A percentile compares a stretch with the other conserved stretches of the same genome.
These are phyloP conservation scores for Rhizomucor pusillus DNA, from an alignment of 371 early-diverging fungal species.

Conservation along the genomic window DNA sequence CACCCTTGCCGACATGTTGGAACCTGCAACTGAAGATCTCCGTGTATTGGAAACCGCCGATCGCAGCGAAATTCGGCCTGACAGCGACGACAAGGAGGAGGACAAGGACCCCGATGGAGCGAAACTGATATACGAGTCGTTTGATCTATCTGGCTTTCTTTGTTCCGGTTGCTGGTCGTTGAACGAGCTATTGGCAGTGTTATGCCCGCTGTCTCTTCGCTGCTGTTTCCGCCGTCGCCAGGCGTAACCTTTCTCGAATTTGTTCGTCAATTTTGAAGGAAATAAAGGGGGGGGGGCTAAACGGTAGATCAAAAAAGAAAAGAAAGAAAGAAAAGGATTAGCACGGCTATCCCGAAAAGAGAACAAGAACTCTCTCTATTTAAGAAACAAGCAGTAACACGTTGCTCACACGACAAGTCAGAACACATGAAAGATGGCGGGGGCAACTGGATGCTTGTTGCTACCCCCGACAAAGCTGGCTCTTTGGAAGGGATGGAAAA, in stretches of 20 bases:
- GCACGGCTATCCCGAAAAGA: too few species aligned
- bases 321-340: too few species aligned
- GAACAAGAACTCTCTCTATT: too few species aligned
- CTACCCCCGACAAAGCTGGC: too few species aligned
- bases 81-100: slow-evolving; percentile 14
- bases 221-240: slow-evolving; percentile 8
- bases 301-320: neutral
- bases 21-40: slow-evolving; percentile 6
- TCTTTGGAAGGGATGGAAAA: too few species aligned
- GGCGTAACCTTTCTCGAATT: neutral
- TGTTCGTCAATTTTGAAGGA: slow-evolving; percentile 1
- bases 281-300: neutral
- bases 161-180: neutral
- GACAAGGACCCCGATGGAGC: slow-evolving; percentile 11
- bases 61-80: neutral
- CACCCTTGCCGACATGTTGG: slow-evolving; percentile 16
- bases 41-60: too few species aligned
- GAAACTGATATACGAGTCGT: neutral
- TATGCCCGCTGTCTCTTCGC: slow-evolving; percentile 18
- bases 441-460: too few species aligned
- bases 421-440: too few species aligned
- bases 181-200: neutral
- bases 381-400: too few species aligned
- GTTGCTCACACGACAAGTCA: too few species aligned
- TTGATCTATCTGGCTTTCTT: neutral